These are phyloP conservation scores for Parsonsia alboflavescens DNA, from an alignment of 257 asterid species.

Conservation along the genomic window DNA sequence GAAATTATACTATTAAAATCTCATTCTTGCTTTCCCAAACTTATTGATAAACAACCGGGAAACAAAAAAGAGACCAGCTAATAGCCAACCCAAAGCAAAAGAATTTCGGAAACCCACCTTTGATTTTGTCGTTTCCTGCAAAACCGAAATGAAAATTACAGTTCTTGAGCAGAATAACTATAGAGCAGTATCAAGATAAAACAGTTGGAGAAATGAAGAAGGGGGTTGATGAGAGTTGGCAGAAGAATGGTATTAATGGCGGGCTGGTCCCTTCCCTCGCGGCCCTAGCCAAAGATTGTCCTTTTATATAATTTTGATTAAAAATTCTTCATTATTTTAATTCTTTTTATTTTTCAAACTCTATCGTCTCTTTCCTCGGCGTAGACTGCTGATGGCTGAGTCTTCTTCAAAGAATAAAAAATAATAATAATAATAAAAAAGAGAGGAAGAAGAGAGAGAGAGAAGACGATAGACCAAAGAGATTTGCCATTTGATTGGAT, in stretches of 20 bases:
- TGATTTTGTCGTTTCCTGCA: not conserved
- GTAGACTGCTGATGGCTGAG: conserved; percentile 10
- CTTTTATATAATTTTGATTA: not conserved
- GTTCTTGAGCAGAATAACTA: not conserved
- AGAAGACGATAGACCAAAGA: not conserved
- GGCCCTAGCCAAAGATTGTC: not conserved
- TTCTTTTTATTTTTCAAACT: not conserved
- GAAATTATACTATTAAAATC: not conserved
- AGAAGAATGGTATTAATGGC: conserved; percentile 22
- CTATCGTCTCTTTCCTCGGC: conserved; percentile 2
- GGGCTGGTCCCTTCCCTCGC: conserved; percentile 16
- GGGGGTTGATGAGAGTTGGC: conserved; percentile 16
- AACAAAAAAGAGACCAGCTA: not conserved
- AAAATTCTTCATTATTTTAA: not conserved
- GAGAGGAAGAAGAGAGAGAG: not conserved
- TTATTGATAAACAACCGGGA: not conserved
- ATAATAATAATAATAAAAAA: too few relatives aligned
- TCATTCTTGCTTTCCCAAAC: not conserved
- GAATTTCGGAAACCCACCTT: not conserved
- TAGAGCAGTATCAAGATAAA: conserved; percentile 4
- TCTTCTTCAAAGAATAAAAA: not conserved
- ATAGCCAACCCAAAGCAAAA: not conserved
- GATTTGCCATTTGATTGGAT: conserved; percentile 1
- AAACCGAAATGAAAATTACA: not conserved
- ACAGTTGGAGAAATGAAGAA: not conserved